phyloP scores from a whole-genome alignment of 208 protist species.

The Leishmania turanica region DNA sequence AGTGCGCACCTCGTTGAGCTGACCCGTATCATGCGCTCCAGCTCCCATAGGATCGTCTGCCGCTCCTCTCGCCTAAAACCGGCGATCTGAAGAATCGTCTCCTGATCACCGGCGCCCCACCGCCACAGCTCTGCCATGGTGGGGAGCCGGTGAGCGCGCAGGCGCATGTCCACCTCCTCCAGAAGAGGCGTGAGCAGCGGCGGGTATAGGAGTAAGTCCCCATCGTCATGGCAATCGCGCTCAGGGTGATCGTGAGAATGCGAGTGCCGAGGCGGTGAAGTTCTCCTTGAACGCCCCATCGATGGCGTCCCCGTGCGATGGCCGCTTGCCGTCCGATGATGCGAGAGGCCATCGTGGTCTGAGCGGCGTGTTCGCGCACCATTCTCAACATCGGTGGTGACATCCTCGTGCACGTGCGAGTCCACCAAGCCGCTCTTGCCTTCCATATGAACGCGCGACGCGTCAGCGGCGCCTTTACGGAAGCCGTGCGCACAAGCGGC shows the following conservation, averaged over 20 bases:
- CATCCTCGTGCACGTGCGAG: constrained; percentile 1
- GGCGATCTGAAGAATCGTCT: constrained; percentile 17
- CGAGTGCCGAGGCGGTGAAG: background rate
- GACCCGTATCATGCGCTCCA: constrained; percentile 29
- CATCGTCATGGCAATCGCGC: background rate
- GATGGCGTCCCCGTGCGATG: background rate
- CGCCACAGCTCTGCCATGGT: constrained; percentile 36
- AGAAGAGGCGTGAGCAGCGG: constrained; percentile 43
- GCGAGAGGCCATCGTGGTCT: background rate
- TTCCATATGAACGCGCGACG: background rate
- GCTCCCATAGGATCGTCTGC: constrained; percentile 41
- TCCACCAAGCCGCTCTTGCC: constrained; percentile 13
- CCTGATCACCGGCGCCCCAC: constrained; percentile 21
- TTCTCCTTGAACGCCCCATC: background rate
- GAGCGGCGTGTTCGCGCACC: background rate
- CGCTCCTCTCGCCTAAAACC: constrained; percentile 34
- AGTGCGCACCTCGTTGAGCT: constrained; percentile 30
- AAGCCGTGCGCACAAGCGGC: background rate
- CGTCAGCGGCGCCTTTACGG: background rate
- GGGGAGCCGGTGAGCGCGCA: constrained; percentile 25
- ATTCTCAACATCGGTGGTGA: background rate
- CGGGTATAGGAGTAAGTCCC: constrained; percentile 13
- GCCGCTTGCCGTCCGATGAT: background rate
- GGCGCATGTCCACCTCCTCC: constrained; percentile 34
- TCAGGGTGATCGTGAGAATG: background rate